Evolutionary conservation across 2,329 filamentous ascomycete species (phyloP), one percentile per base, ranked within the genome.

Genomic region (Diplodia scrobiculata): DNA sequence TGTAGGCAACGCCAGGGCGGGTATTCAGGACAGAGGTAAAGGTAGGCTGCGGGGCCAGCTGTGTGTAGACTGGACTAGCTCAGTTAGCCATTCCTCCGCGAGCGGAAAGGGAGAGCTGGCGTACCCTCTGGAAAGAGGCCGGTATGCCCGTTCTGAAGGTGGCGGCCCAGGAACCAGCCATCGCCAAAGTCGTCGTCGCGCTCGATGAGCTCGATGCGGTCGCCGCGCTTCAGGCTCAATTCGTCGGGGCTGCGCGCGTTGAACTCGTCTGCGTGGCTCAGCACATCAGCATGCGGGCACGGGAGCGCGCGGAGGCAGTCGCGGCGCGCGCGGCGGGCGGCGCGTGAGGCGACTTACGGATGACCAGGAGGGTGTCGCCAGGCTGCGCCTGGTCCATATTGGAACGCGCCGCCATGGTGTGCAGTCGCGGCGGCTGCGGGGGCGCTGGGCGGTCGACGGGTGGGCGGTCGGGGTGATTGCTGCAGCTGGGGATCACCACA

Each of bases 161-260:
- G 91, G 73, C 87, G 87, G 68, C 91, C 86, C 73, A 94, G 77
- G 75, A 91, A 96, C 91, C 90, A 93, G 64, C 91, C 91, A 77
- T 96, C 91, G 68, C 90, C 90, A 76, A 95, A 96, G 76, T 95
- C 91, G 76, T 95, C 91, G 76, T 95, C 91, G 73, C 91, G 86
- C 79, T 95, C 91, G 69, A 94, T 86, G 69, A 96, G 81, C 80
- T 94, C 89, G 68, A 96, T 89, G 69, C 90, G 87, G 73, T 95
- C 91, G 72, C 91, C 93, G 74, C 96, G 96, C 65, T 87, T 83
- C 70, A 99, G 84, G 72, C 87, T 96, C 74, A 99, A 84, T 83
- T 99, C 95, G 79, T 99, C 95, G 67, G 91, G 90, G 78, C 92
- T 96, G 71, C 95, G 88, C 67, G 94, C 93, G 71, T 88, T 83